Base-by-base conservation (phyloP, 495 filamentous ascomycete genomes). In the Aspergillus saccharolyticus region DNA sequence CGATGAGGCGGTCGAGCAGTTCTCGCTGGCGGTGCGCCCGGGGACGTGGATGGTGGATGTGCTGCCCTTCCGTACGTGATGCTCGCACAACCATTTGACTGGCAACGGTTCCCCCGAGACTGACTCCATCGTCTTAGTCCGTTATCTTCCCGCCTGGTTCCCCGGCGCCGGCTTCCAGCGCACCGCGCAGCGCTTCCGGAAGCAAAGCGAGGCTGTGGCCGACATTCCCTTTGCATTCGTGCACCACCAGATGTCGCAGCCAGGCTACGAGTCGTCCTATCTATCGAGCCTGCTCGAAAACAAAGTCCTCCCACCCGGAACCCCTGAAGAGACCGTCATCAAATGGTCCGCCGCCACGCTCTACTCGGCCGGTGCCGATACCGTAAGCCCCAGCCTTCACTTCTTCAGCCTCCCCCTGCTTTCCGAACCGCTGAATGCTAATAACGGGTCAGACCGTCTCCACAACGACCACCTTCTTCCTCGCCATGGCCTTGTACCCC, bases 291-390 rank as follows among this genome's bases (percentile, higher is more conserved):
- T 74, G 0, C 59, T 81, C 12, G 62, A 70, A 50, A 51, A 63
- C 0, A 60, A 54, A 0, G 56, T 51, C 9, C 56, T 55, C 0
- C 8, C 22, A 1, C 49, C 62, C 5, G 63, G 57, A 0, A 21
- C 59, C 0, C 68, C 77, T 19, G 63, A 70, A 18, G 68, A 76
- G 24, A 21, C 55, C 0, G 55, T 63, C 6, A 66, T 66, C 46
- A 79, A 76, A 56, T 76, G 70, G 72, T 61, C 71, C 18, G 71
- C 80, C 1, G 72, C 70, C 16, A 72, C 74, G 0, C 59, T 85
- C 0, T 77, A 83, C 20, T 69, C 79, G 39, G 83, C 77, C 16
- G 83, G 82, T 2, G 76, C 79, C n/a, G 83, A 85, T 60, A 85
- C 73, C 8, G 66, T 69, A 58, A 16, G 16, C 12, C 42, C 22